Conservation (phyloP, 1,139 yeast genomes). For the Suhomyces maxii region DNA sequence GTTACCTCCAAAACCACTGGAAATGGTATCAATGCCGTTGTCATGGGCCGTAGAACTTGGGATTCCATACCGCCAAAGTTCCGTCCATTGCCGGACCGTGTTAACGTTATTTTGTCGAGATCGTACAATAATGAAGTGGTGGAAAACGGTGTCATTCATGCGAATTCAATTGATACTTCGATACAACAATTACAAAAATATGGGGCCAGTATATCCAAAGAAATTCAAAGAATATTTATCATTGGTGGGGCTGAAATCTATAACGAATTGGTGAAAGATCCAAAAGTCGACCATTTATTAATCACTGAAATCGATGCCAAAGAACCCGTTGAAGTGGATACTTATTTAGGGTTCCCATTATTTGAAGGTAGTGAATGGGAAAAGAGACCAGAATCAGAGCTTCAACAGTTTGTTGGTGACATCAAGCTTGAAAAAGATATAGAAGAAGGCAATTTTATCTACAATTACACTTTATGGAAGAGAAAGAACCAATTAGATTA, state of each 20-base stretch:
- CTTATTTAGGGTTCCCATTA: constrained; percentile 50
- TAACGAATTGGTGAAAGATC: constrained; percentile 49
- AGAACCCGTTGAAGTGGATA: constrained; percentile 57
- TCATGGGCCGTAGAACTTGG: constrained; percentile 98
- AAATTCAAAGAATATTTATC: constrained; percentile 62
- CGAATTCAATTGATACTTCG: constrained; percentile 49
- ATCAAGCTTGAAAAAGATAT: constrained; percentile 39
- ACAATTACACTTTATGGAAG: constrained; percentile 53
- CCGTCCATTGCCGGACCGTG: constrained; percentile 76
- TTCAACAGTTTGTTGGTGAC: constrained; percentile 44
- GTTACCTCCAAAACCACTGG: constrained; percentile 54
- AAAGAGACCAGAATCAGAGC: constrained; percentile 34
- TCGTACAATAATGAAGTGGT: constrained; percentile 19
- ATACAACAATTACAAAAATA: constrained; percentile 24
- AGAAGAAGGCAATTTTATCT: constrained; percentile 49
- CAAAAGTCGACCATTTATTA: constrained; percentile 55
- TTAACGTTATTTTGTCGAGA: constrained; percentile 75
- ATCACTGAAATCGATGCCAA: constrained; percentile 65
- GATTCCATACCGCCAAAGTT: constrained; percentile 84
- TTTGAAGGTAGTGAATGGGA: constrained; percentile 33
- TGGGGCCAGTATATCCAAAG: constrained; percentile 13
- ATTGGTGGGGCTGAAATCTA: constrained; percentile 96
- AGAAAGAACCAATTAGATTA: constrained; percentile 15
- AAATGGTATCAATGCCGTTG: constrained; percentile 63
- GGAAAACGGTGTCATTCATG: constrained; percentile 39